Evolutionary conservation across 2,329 filamentous ascomycete genomes (phyloP).

Genomic region (Exutisphaerella laricina): DNA sequence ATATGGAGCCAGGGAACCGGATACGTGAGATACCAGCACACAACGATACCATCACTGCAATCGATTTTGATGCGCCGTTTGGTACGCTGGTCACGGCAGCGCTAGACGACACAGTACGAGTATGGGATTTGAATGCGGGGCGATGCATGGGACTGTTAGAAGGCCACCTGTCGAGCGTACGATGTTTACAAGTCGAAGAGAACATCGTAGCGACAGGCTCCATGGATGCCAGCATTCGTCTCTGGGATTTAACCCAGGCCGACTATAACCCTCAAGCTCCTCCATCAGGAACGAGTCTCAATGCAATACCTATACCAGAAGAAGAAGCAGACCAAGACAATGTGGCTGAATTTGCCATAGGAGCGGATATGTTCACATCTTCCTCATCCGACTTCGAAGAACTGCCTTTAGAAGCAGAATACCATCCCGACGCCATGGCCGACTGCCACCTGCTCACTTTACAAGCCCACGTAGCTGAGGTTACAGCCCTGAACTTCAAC

Average conservation of each 20-base stretch:
- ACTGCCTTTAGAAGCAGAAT: slow-evolving; percentile 47
- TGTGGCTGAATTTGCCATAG: slow-evolving; percentile 13
- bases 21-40: slow-evolving; percentile 89
- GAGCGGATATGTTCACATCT: slow-evolving; percentile 28
- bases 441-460: slow-evolving; percentile 87
- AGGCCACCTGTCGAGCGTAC: slow-evolving; percentile 89
- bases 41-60: slow-evolving; percentile 75
- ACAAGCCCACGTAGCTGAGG: slow-evolving; percentile 84
- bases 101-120: slow-evolving; percentile 85
- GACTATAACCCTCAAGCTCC: slow-evolving; percentile 63
- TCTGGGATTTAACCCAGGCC: slow-evolving; percentile 91
- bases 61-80: slow-evolving; percentile 97
- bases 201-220: slow-evolving; percentile 93
- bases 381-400: slow-evolving; percentile 17
- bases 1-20: slow-evolving; percentile 80
- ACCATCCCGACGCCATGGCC: slow-evolving; percentile 68
- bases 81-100: slow-evolving; percentile 90
- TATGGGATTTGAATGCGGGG: slow-evolving; percentile 94
- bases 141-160: slow-evolving; percentile 87
- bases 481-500: slow-evolving; percentile 87
- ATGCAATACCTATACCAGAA: slow-evolving; percentile 32
- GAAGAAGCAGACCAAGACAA: slow-evolving; percentile 45
- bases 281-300: slow-evolving; percentile 47
- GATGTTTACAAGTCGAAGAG: slow-evolving; percentile 87
- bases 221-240: slow-evolving; percentile 84